A percentile compares a stretch with the other conserved stretches of the same genome.
Evolutionary conservation across 106 monocot species (phyloP).

Genomic region (Narthecium ossifragum): DNA sequence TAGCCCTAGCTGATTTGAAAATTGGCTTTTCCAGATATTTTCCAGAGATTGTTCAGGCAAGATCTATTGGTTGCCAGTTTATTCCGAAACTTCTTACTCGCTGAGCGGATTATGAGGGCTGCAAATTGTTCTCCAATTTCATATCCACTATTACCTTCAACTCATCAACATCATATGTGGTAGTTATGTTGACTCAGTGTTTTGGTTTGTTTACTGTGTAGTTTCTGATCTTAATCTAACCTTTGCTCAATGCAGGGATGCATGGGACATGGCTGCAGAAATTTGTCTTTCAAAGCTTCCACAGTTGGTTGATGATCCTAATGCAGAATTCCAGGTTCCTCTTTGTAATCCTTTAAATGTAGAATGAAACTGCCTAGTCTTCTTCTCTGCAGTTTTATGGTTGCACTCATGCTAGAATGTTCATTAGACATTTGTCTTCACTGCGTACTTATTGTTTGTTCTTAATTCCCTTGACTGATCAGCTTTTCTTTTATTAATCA

Average conservation of each 20-base stretch:
- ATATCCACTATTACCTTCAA: slow-evolving; percentile 68
- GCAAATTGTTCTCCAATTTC: slow-evolving; percentile 96
- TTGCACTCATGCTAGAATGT: too few relatives aligned
- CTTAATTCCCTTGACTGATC: too few relatives aligned
- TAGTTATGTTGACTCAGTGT: slow-evolving; percentile 8
- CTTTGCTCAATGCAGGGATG: slow-evolving; percentile 52
- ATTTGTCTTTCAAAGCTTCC: slow-evolving; percentile 85
- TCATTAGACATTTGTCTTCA: too few relatives aligned
- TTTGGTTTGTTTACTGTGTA: not conserved
- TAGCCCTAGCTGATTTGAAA: not conserved
- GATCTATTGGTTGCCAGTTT: slow-evolving; percentile 92
- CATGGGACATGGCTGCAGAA: slow-evolving; percentile 99
- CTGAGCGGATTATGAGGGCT: slow-evolving; percentile 89
- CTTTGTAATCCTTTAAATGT: too few relatives aligned
- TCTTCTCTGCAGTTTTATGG: too few relatives aligned
- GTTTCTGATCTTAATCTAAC: not conserved
- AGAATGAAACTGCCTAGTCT: too few relatives aligned
- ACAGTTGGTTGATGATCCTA: slow-evolving; percentile 65
- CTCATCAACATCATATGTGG: slow-evolving; percentile 99
- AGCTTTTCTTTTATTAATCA: slow-evolving; percentile 9
- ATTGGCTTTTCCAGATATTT: slow-evolving; percentile 52
- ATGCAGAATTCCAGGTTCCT: slow-evolving; percentile 87
- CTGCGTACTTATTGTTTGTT: too few relatives aligned
- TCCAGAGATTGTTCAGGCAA: slow-evolving; percentile 86
- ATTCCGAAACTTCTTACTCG: slow-evolving; percentile 92